Evolutionary conservation across 345 rosid genomes (phyloP), one percentile per base, ranked within the genome.

Genomic region (Brassica juncea): DNA sequence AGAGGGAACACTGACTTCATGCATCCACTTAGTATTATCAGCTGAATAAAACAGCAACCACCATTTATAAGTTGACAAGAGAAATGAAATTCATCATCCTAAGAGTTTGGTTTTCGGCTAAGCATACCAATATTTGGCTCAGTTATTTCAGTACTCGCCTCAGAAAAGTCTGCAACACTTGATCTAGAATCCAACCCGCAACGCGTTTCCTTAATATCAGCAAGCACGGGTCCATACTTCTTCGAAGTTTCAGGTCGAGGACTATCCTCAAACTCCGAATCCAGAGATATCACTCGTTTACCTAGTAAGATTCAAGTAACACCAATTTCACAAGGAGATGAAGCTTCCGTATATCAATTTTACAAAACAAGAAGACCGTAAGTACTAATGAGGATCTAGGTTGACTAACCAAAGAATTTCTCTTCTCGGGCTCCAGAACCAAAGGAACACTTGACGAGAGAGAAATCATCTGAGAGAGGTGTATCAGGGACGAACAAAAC

Each of bases 401-500:
- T 39, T 15, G 57, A 88, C 79, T 61, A 42, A 88, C 94, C 92
- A 25, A 85, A 52, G 63, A 80, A 81, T 69, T 60, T 75, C 12
- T 59, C 74, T 27, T 73, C 75, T 54, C 71, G 76, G 59, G 70
- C 31, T 60, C 30, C 68, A 62, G 68, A 28, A 49, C 27, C 83
- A 12, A 76, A 42, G 14, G 84, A 42, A 78, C 84, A 89, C 64
- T 85, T 87, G 57, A 84, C 79, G 47, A 84, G 75, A 12, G 86
- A 75, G 35, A 86, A 57, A 71, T 78, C 66, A 63, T 84, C 95
- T 1, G 87, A 86, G 66, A 85, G 62, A 8, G 95, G 95, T 14
- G 95, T 89, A 30, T 92, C 95, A n/a, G 92, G 74, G 63, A 92
- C 91, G 77, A 88, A 74, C 8, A 74, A 78, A 44, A 86, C 86